Conservation (phyloP, 140 eudicot species). For the Ambrosia hybrid region DNA sequence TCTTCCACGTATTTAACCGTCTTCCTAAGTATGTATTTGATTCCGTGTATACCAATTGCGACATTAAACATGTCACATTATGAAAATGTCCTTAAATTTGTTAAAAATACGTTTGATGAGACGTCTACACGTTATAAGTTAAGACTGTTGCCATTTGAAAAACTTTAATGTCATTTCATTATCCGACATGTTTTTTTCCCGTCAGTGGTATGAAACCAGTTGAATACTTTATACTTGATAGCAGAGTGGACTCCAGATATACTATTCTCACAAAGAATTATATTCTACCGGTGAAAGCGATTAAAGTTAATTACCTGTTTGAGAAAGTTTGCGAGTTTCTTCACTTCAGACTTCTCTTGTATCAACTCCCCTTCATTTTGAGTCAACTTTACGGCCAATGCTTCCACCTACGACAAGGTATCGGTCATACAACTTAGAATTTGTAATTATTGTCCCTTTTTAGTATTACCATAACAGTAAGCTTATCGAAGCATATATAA, state of each 20-base stretch:
- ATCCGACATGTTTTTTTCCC: not conserved
- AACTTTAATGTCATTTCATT: not conserved
- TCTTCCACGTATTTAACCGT: too few species aligned
- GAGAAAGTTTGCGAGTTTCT: constrained; percentile 79
- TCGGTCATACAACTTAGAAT: not conserved
- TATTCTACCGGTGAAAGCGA: not conserved
- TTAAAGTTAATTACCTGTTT: constrained; percentile 61
- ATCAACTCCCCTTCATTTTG: constrained; percentile 96
- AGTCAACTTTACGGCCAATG: constrained; percentile 91
- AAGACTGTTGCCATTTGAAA: not conserved
- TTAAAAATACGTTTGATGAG: not conserved
- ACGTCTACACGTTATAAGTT: not conserved
- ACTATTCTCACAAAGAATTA: not conserved
- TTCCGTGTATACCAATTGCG: not conserved
- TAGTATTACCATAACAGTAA: not conserved
- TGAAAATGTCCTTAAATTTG: not conserved
- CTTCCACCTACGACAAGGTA: constrained; percentile 70
- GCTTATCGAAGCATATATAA: constrained; percentile 9
- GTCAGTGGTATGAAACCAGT: not conserved
- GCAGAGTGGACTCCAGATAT: not conserved
- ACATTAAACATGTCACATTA: not conserved
- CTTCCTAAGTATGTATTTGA: not conserved
- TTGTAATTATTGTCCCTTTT: not conserved
- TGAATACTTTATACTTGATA: not conserved
- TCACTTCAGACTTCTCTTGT: constrained; percentile 95